These are phyloP conservation scores for Fraxinus velutina DNA, from an alignment of 305 asterid species.

Conservation along the genomic window DNA sequence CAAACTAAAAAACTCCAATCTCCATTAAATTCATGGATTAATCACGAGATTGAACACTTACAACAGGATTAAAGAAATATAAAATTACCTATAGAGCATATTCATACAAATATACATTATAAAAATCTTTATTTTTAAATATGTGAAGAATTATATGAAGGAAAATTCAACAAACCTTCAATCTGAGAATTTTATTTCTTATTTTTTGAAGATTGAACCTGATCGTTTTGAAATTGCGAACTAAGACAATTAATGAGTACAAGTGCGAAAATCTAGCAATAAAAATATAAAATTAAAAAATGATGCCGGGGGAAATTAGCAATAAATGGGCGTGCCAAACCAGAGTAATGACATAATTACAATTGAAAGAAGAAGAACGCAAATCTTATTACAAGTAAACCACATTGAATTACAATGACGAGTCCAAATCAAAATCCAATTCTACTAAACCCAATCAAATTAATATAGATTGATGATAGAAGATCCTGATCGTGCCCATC, in stretches of 20 bases:
- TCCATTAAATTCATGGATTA: background rate
- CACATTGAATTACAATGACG: slow-evolving; percentile 2
- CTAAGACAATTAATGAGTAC: background rate
- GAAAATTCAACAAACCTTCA: background rate
- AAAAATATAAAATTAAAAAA: background rate
- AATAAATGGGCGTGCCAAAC: slow-evolving; percentile 8
- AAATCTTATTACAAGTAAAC: background rate
- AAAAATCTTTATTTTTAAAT: background rate
- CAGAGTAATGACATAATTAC: background rate
- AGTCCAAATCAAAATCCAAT: slow-evolving; percentile 2
- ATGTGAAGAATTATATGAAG: background rate
- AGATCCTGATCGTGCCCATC: slow-evolving; percentile 11
- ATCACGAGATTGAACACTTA: background rate
- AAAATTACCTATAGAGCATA: background rate
- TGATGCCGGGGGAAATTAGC: background rate
- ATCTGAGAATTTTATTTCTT: background rate
- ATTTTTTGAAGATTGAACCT: background rate
- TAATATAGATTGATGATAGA: background rate
- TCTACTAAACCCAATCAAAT: background rate
- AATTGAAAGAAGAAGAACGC: background rate
- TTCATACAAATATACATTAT: background rate
- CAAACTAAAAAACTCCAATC: background rate
- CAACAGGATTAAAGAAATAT: background rate
- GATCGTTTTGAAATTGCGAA: background rate
- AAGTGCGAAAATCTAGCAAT: background rate